Evolutionary conservation across 352 stramenopile species (phyloP).

Genomic region (Phytophthora nicotianae): DNA sequence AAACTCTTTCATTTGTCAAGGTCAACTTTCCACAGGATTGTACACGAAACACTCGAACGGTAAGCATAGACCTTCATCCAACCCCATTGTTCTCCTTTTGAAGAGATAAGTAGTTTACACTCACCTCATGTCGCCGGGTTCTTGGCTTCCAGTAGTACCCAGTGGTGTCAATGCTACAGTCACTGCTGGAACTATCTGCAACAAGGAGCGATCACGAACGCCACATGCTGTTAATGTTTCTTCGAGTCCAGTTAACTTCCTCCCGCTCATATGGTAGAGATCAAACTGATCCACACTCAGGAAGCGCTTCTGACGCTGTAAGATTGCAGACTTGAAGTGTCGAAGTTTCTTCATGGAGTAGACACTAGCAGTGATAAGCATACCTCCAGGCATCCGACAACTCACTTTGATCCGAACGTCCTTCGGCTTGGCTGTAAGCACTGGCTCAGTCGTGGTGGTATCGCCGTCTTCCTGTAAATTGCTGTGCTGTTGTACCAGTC

Average conservation of each 20-base stretch:
- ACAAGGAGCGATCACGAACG: slow-evolving; percentile 44
- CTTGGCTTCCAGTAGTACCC: slow-evolving; percentile 6
- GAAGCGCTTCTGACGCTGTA: slow-evolving; percentile 49
- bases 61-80: slow-evolving; percentile 20
- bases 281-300: slow-evolving; percentile 57
- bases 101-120: background rate
- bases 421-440: slow-evolving; percentile 19
- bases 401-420: slow-evolving; percentile 47
- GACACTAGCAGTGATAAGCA: slow-evolving; percentile 47
- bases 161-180: slow-evolving; percentile 8
- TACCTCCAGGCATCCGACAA: slow-evolving; percentile 59
- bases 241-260: slow-evolving; percentile 41
- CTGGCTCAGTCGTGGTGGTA: background rate
- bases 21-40: slow-evolving; percentile 21
- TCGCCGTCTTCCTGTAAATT: slow-evolving; percentile 22
- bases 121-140: background rate
- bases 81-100: background rate
- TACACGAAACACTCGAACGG: slow-evolving; percentile 9
- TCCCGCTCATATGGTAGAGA: slow-evolving; percentile 48
- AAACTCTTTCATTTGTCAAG: slow-evolving; percentile 40
- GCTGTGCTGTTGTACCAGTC: slow-evolving; percentile 11
- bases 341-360: slow-evolving; percentile 53
- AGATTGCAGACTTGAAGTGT: slow-evolving; percentile 57
- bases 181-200: slow-evolving; percentile 47
- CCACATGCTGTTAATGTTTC: slow-evolving; percentile 41